Conservation (phyloP, 225 moss, liverwort and hornwort genomes). For the Lunularia cruciata region DNA sequence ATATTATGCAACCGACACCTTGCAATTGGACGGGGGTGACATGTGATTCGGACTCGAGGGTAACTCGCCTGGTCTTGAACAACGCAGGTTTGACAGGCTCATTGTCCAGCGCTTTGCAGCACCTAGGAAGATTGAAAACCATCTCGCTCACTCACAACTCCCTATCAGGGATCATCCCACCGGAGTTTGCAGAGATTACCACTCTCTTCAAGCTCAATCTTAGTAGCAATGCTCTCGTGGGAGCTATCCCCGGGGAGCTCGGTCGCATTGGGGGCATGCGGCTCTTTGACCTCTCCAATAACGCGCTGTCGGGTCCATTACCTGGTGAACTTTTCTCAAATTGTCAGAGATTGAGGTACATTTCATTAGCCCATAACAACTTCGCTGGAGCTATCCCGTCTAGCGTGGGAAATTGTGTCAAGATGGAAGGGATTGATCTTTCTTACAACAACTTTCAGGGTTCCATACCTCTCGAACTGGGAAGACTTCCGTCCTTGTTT, state of each 20-base stretch:
- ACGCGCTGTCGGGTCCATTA: slow-evolving; percentile 34
- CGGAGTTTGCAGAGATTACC: slow-evolving; percentile 26
- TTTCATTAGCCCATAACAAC: slow-evolving; percentile 36
- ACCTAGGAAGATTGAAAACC: slow-evolving; percentile 31
- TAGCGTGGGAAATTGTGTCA: slow-evolving; percentile 30
- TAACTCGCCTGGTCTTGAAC: slow-evolving; percentile 33
- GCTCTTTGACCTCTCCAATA: slow-evolving; percentile 41
- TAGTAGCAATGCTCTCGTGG: slow-evolving; percentile 45
- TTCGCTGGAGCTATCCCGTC: slow-evolving; percentile 36
- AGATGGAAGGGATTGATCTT: slow-evolving; percentile 39
- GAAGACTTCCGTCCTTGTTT: slow-evolving; percentile 42
- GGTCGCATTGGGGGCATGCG: slow-evolving; percentile 32
- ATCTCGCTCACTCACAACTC: slow-evolving; percentile 38
- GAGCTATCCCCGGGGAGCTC: slow-evolving; percentile 35
- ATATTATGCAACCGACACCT: slow-evolving; percentile 35
- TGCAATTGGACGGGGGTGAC: slow-evolving; percentile 48
- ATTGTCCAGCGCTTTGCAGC: slow-evolving; percentile 30
- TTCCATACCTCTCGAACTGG: slow-evolving; percentile 57
- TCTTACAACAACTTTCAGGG: slow-evolving; percentile 62
- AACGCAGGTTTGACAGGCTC: slow-evolving; percentile 34
- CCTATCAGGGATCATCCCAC: slow-evolving; percentile 37
- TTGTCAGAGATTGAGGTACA: slow-evolving; percentile 34
- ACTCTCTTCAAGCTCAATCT: slow-evolving; percentile 46
- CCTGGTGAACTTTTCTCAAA: slow-evolving; percentile 34
- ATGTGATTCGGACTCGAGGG: slow-evolving; percentile 30